Evolutionary conservation across 805 yeast genomes (phyloP).

Genomic region (Saccharomyces jurei): DNA sequence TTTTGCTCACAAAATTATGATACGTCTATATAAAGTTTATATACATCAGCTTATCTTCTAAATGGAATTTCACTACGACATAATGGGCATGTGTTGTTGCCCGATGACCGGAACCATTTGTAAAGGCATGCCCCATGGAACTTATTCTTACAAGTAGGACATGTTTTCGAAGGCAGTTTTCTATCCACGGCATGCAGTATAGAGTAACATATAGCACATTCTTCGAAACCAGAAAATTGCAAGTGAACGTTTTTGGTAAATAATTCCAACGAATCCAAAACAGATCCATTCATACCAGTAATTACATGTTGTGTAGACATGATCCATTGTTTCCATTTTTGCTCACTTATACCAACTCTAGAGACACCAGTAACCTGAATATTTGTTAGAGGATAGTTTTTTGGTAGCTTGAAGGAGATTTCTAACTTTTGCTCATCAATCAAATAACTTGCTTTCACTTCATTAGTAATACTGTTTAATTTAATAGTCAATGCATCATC

Average conservation of each 20-base stretch:
- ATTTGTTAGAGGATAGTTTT: slow-evolving; percentile 67
- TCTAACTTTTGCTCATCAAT: slow-evolving; percentile 87
- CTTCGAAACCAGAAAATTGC: slow-evolving; percentile 90
- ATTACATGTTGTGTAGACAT: slow-evolving; percentile 82
- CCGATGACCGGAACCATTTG: slow-evolving; percentile 95
- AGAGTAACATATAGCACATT: slow-evolving; percentile 94
- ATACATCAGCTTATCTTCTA: slow-evolving; percentile 13
- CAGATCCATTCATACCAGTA: slow-evolving; percentile 63
- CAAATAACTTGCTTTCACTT: slow-evolving; percentile 61
- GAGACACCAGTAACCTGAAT: slow-evolving; percentile 70
- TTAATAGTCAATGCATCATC: slow-evolving; percentile 45
- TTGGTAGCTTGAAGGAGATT: slow-evolving; percentile 65
- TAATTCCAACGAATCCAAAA: slow-evolving; percentile 35
- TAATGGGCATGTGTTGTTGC: slow-evolving; percentile 86
- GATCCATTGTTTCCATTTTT: slow-evolving; percentile 92
- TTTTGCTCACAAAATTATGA: neutral
- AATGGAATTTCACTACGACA: slow-evolving; percentile 51
- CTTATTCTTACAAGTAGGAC: slow-evolving; percentile 85
- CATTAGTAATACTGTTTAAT: slow-evolving; percentile 52
- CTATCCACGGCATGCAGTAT: slow-evolving; percentile 79
- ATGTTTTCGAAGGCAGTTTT: slow-evolving; percentile 79
- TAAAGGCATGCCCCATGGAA: slow-evolving; percentile 94
- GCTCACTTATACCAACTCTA: slow-evolving; percentile 82
- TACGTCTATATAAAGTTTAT: neutral
- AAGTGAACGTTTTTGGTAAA: slow-evolving; percentile 58